Base-by-base conservation (phyloP, 2,329 filamentous ascomycete genomes). In the Tolypocladium cylindrosporum region DNA sequence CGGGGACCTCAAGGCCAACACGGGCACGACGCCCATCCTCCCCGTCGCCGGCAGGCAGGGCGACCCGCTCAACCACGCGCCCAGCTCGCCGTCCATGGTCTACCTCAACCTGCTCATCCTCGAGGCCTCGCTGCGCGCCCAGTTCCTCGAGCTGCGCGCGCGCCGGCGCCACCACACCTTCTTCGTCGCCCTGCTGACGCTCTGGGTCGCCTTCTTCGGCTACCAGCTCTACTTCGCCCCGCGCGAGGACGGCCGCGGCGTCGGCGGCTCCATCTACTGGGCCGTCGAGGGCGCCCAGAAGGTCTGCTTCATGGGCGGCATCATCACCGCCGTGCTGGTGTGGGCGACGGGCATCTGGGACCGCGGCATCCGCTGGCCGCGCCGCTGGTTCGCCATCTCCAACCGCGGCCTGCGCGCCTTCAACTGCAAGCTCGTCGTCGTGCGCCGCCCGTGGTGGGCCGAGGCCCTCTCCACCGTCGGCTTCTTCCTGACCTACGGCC, bases 281-380 rank as follows among this genome's bases (percentile, higher is more conserved):
- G 87, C 95, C 36, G 84, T 97, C 4, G 93, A 97, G 68, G 90
- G 89, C 70, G 83, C 84, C 9, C 90, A 97, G 75, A 95, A 94
- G 72, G 84, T 99, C 56, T 93, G 90, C 67, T 88, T 97, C 68
- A 89, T 96, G 74, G 91, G 91, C 31, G 94, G 94, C 53, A 82
- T 96, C 59, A 87, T 97, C 60, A 97, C 92, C 0, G 88, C 85
- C 41, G 80, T 91, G 50, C 79, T 99, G 41, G 87, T 97, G 64
- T 97, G 92, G 90, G 92, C 86, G 19, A 97, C 93, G 0, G 94
- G 94, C 36, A 92, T 97, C 72, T 99, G 93, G 89, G 93, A 97
- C 68, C 85, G 93, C 58, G 94, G 94, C 39, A 88, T 99, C 57
- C 84, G 92, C 61, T 97, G 94, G 92, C 94, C 94, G 55, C 81